Evolutionary conservation across 2,329 filamentous ascomycete species (phyloP).

Genomic region (Furcasterigmium sp.): DNA sequence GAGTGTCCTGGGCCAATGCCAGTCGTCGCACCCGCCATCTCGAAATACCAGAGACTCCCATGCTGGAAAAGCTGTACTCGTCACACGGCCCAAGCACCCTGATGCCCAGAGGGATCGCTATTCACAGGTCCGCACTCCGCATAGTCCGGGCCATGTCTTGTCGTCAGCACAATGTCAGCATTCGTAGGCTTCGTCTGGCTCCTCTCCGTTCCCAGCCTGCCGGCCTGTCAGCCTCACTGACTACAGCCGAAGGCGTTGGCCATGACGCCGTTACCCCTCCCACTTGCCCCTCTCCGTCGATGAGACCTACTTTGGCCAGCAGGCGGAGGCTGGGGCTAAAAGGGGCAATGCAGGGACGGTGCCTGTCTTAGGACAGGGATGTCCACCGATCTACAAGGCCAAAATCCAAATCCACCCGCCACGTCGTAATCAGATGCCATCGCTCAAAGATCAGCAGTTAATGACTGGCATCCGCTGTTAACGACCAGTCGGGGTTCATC

Average conservation of each 20-base stretch:
- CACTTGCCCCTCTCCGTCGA: background rate
- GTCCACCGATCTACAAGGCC: background rate
- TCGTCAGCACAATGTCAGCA: no score
- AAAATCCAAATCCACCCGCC: background rate
- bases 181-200: no score
- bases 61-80: no score
- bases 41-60: background rate
- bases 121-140: no score
- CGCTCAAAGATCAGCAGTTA: no score
- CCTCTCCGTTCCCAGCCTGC: background rate
- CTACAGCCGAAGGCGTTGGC: background rate
- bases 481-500: no score
- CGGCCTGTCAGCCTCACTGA: no score
- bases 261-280: constrained; percentile 1
- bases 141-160: no score
- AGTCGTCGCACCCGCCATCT: background rate
- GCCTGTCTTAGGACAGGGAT: background rate
- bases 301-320: background rate
- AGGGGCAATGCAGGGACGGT: constrained; percentile 1
- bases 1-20: background rate
- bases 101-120: no score
- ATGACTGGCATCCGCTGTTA: no score
- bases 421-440: background rate
- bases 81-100: no score
- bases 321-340: background rate